Base-by-base conservation (phyloP, 1,284 basidiomycete genomes). In the Microbotryum lychnidis-dioicae region DNA sequence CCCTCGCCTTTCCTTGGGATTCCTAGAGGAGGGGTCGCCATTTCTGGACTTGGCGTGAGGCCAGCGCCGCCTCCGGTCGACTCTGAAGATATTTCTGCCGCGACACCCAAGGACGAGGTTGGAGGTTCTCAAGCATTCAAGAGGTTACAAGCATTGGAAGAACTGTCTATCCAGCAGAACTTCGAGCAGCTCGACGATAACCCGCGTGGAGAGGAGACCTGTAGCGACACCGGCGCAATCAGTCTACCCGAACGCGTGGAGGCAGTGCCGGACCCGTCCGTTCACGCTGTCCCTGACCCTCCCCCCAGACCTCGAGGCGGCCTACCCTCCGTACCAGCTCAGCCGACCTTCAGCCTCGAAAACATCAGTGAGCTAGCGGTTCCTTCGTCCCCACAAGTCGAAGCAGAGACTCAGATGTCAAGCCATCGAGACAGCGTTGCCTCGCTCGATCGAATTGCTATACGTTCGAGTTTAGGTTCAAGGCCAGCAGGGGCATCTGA, bases 401-500 rank as follows among this genome's bases (percentile, higher is more conserved):
- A 18, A 42, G 37, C 12, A 18, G 12, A 42, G 37, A 18, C 37
- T 42, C 16, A 9, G 16, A 42, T 42, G 37, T 10, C 37, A 4
- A 42, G 12, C 37, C 51, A 33, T 53, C 51, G 29, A 53, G 25
- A 23, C 20, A 53, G 51, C 31, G 51, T 53, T 9, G 6, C 25
- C n/a, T 53, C 51, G 27, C n/a, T 53, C 25, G 12, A 53, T 23
- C 51, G 20, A n/a, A 33, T 53, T n/a, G 33, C 51, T 33, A 53
- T 14, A 18, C 51, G 51, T 33, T 29, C 23, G n/a, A 53, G 27
- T 2, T 12, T 84, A 6, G 80, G 82, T 4, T 75, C 80, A 20
- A 80, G 82, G 50, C 79, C 80, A 1, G 77, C 73, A 31, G 74
- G 77, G 0, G 69, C 74, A 23, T 68, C 77, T 27, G 76, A 77